A percentile compares a stretch with the other conserved stretches of the same genome.
phyloP scores from a whole-genome alignment of 2,329 filamentous ascomycete species.

The Thelonectria blattea region DNA sequence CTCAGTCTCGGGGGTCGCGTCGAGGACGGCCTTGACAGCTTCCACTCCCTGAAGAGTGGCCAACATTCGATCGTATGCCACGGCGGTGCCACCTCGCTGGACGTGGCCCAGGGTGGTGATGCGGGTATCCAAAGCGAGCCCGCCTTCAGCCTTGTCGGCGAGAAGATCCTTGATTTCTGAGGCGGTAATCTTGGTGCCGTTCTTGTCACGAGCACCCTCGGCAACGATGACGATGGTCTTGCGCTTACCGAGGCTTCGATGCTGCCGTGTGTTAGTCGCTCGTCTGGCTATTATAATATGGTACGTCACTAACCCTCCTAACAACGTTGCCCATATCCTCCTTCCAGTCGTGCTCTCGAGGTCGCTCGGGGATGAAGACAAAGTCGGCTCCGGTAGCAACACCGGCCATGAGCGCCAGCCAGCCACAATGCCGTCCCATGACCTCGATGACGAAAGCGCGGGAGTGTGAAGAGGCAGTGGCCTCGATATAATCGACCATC shows the following conservation, averaged over 20 bases:
- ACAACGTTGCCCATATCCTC: conserved; percentile 85
- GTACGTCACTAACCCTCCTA: conserved; percentile 60
- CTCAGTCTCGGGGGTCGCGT: conserved; percentile 85
- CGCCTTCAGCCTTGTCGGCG: conserved; percentile 67
- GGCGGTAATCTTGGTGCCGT: conserved; percentile 84
- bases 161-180: conserved; percentile 86
- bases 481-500: conserved; percentile 95
- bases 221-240: conserved; percentile 98
- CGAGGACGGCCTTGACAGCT: conserved; percentile 88
- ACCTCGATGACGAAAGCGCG: conserved; percentile 97
- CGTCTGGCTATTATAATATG: background rate
- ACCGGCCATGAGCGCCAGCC: conserved; percentile 94
- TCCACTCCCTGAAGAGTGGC: conserved; percentile 93
- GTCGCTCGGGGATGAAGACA: conserved; percentile 95
- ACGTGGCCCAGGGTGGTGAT: conserved; percentile 96
- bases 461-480: conserved; percentile 92
- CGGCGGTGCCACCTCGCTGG: conserved; percentile 91
- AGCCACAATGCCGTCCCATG: conserved; percentile 97
- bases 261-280: conserved; percentile 56
- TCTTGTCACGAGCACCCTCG: conserved; percentile 86
- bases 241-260: conserved; percentile 87
- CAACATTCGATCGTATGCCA: conserved; percentile 93
- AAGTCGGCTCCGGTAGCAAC: conserved; percentile 96
- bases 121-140: conserved; percentile 85
- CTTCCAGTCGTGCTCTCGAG: conserved; percentile 85